A percentile compares a stretch with the other conserved stretches of the same genome.
These are phyloP conservation scores for Trichosporon sp. DNA, from an alignment of 1,284 basidiomycete species.

Conservation along the genomic window DNA sequence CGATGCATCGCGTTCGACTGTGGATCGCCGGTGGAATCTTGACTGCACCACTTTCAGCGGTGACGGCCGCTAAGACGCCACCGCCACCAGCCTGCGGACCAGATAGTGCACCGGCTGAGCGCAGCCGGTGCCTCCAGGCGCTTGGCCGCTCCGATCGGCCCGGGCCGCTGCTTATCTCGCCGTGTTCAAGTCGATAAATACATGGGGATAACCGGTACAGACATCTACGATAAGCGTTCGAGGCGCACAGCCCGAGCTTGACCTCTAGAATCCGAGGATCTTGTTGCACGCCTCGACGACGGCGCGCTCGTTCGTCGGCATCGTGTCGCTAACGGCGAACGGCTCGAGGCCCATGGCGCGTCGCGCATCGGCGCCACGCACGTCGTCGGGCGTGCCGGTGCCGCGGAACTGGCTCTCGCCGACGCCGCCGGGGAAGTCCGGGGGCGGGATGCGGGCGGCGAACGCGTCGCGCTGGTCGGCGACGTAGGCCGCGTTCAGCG, in stretches of 20 bases:
- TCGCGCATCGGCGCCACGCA: constrained; percentile 53
- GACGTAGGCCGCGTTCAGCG: constrained; percentile 62
- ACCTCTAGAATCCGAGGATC: constrained; percentile 15
- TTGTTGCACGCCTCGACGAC: constrained; percentile 21
- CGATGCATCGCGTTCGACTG: too few species aligned
- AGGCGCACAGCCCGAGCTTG: neutral
- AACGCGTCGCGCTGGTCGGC: constrained; percentile 60
- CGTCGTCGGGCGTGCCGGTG: constrained; percentile 53
- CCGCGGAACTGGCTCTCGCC: constrained; percentile 62
- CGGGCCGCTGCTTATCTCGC: neutral
- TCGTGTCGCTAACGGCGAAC: constrained; percentile 23
- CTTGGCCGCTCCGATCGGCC: neutral
- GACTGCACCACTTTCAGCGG: too few species aligned
- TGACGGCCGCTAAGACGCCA: neutral
- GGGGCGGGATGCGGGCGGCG: constrained; percentile 57
- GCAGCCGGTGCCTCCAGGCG: neutral
- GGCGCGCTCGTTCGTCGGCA: constrained; percentile 22
- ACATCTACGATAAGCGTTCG: neutral
- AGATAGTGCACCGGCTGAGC: neutral
- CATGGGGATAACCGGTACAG: neutral
- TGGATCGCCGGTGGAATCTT: too few species aligned
- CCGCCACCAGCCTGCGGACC: too few species aligned
- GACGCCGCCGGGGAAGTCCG: constrained; percentile 70
- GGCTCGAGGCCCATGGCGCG: constrained; percentile 40
- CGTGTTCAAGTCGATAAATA: neutral